Percentiles rank a stretch among this genome's conserved stretches.
Evolutionary conservation across 176 grass and related monocot genomes (phyloP).

Genomic region (Oryza glumipatula): DNA sequence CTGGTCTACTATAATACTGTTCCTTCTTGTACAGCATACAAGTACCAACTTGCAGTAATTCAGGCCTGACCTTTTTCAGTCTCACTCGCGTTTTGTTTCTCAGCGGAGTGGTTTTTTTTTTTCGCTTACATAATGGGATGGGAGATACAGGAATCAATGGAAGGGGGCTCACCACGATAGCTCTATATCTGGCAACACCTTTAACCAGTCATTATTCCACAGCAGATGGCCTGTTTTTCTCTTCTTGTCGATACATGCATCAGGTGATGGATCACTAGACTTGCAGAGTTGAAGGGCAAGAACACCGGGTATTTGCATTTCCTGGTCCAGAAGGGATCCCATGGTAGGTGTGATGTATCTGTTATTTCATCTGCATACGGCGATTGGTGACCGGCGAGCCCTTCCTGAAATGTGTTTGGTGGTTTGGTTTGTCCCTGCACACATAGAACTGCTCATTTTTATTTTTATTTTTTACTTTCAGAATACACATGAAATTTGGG

Average conservation of each 20-base stretch:
- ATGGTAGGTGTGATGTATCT: background rate
- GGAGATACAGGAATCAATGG: background rate
- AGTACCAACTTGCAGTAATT: background rate
- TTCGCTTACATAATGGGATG: background rate
- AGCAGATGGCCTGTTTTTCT: slow-evolving; percentile 28
- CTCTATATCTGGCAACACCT: slow-evolving; percentile 20
- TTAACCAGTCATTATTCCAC: slow-evolving; percentile 41
- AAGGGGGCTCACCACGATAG: slow-evolving; percentile 5
- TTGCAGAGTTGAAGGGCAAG: background rate
- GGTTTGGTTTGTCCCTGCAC: background rate
- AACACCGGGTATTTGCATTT: background rate
- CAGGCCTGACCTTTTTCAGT: background rate
- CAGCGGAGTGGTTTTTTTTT: too few relatives aligned
- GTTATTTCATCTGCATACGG: slow-evolving; percentile 6
- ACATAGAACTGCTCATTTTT: background rate
- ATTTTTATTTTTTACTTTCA: background rate
- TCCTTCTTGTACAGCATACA: background rate
- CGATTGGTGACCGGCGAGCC: background rate
- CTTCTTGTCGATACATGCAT: background rate
- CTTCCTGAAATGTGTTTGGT: background rate
- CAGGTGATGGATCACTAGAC: background rate
- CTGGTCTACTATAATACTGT: background rate
- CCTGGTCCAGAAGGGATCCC: background rate
- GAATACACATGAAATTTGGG: background rate
- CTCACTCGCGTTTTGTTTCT: background rate